phyloP scores from a whole-genome alignment of 257 asterid genomes.

The Osmanthus fragrans region DNA sequence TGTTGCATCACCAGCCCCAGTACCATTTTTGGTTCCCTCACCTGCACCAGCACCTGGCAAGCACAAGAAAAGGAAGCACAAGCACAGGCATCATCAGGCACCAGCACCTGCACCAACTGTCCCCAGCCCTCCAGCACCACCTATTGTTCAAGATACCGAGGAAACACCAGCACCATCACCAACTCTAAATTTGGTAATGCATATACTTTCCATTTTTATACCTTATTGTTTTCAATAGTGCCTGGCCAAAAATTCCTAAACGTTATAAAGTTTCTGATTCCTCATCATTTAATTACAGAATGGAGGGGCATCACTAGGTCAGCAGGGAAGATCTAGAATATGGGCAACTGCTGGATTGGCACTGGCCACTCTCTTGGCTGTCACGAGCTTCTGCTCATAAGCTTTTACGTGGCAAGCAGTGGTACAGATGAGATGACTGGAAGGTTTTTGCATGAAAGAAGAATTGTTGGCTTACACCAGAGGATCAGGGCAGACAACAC shows the following conservation, averaged over 20 bases:
- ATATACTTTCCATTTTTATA: neutral
- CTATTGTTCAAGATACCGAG: conserved; percentile 49
- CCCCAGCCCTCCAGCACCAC: conserved; percentile 98
- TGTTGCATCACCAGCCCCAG: conserved; percentile 46
- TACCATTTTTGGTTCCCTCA: conserved; percentile 47
- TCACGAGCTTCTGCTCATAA: conserved; percentile 44
- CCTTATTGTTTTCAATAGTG: neutral
- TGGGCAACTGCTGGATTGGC: conserved; percentile 50
- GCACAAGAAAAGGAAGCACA: conserved; percentile 47
- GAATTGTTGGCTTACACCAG: conserved; percentile 51
- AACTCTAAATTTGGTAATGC: conserved; percentile 62
- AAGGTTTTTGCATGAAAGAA: conserved; percentile 33
- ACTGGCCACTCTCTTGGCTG: conserved; percentile 45
- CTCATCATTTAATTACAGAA: conserved; percentile 49
- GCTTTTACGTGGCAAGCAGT: conserved; percentile 17
- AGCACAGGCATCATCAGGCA: conserved; percentile 59
- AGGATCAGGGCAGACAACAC: conserved; percentile 55
- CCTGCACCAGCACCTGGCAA: conserved; percentile 66
- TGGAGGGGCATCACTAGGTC: conserved; percentile 48
- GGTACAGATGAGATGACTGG: conserved; percentile 25
- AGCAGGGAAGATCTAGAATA: conserved; percentile 56
- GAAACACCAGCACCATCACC: conserved; percentile 94
- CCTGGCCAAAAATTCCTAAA: conserved; percentile 12
- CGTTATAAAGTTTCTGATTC: conserved; percentile 22
- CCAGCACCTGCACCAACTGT: conserved; percentile 91